Evolutionary conservation across 108 stramenopile species (phyloP).

Genomic region (Schizochytrium sp.): DNA sequence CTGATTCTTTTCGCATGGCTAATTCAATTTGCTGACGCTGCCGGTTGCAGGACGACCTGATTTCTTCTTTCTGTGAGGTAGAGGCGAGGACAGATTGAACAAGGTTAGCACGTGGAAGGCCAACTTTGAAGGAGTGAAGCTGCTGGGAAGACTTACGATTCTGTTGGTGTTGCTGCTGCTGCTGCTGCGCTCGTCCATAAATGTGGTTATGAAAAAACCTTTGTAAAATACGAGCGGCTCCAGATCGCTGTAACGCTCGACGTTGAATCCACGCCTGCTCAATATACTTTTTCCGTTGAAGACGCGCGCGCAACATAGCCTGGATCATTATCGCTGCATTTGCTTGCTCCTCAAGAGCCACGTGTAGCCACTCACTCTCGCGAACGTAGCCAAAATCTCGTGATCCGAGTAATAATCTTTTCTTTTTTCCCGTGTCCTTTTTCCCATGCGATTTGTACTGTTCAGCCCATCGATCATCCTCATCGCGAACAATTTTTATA

Average conservation of each 20-base stretch:
- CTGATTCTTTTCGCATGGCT: slow-evolving; percentile 1
- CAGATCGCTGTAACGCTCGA: background rate
- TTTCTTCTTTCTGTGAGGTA: background rate
- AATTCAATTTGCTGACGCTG: background rate
- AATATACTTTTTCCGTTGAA: slow-evolving; percentile 28
- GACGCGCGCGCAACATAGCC: background rate
- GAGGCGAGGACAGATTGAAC: background rate
- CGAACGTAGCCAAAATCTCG: background rate
- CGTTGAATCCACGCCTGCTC: background rate
- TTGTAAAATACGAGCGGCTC: slow-evolving; percentile 8
- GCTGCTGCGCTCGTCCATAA: background rate
- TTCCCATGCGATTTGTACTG: background rate
- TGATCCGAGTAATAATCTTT: background rate
- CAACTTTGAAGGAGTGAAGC: too few species aligned
- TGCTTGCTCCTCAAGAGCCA: background rate
- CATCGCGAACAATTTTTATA: too few species aligned
- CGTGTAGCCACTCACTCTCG: background rate
- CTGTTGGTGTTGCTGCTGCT: slow-evolving; percentile 17
- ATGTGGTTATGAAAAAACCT: background rate
- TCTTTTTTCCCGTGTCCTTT: background rate
- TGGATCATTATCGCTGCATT: slow-evolving; percentile 13
- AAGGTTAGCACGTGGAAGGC: too few species aligned
- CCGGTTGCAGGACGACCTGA: background rate
- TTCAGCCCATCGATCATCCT: too few species aligned
- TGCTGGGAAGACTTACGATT: background rate